Percentiles rank a stretch among this genome's conserved stretches.
These are phyloP conservation scores for Eragrostis curvula DNA, from an alignment of 176 grass and related monocot genomes.

Conservation along the genomic window DNA sequence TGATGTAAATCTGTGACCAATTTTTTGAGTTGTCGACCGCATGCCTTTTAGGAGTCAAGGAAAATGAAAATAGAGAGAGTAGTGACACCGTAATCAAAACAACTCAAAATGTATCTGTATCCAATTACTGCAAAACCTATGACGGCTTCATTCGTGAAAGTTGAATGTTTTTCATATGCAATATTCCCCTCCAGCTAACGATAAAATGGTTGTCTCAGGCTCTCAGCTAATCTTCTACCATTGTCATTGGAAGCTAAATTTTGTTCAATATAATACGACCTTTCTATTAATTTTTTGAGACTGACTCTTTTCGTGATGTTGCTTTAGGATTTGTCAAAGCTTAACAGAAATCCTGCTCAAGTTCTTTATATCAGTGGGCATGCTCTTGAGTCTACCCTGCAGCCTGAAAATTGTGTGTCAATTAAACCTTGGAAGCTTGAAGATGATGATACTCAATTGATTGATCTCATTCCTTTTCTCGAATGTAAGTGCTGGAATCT, in stretches of 20 bases:
- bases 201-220: neutral
- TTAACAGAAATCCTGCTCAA: conserved; percentile 88
- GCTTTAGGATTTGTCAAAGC: conserved; percentile 84
- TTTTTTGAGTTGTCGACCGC: neutral
- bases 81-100: neutral
- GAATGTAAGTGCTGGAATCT: conserved; percentile 70
- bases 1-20: neutral
- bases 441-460: conserved; percentile 83
- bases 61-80: neutral
- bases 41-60: neutral
- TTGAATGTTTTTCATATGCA: neutral
- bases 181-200: neutral
- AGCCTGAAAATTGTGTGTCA: conserved; percentile 76
- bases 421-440: conserved; percentile 97
- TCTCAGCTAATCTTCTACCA: neutral
- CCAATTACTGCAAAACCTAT: too few species aligned
- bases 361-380: conserved; percentile 93
- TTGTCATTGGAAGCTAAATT: neutral
- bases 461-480: conserved; percentile 99
- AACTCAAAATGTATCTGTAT: too few species aligned
- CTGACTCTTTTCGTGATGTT: conserved; percentile 37
- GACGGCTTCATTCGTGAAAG: too few species aligned
- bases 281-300: neutral
- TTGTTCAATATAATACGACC: neutral
- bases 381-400: conserved; percentile 79